Evolutionary conservation across 805 yeast genomes (phyloP), one percentile per base, ranked within the genome.

Genomic region (Nakazawaea molendinolei): DNA sequence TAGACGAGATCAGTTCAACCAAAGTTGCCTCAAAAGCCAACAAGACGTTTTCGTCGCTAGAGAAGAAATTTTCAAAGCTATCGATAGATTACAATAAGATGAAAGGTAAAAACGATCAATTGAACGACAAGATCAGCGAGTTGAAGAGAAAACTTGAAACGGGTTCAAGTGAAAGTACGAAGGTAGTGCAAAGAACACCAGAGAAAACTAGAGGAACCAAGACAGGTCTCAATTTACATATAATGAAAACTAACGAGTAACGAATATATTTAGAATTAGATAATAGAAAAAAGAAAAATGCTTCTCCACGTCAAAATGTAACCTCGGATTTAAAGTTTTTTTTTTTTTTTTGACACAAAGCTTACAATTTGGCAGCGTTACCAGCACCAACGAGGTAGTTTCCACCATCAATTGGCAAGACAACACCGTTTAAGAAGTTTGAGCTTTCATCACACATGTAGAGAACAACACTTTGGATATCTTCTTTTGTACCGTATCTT

Each of bases 321-420:
- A n/a, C n/a, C n/a, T n/a, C n/a, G n/a, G n/a, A n/a, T n/a, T n/a
- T n/a, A n/a, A n/a, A n/a, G n/a, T n/a, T n/a, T n/a, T n/a, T n/a
- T 22, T 22, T 22, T 8, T 8, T 8, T 22, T 12, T 12, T 22
- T 12, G 24, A 25, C 7, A 10, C n/a, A 25, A n/a, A 25, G 8
- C 14, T 8, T 28, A 18, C 18, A 14, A 14, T 19, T 20, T 21
- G 8, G 34, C n/a, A 6, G 16, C n/a, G n/a, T n/a, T n/a, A n/a
- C n/a, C n/a, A 12, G 32, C 22, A n/a, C 49, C 63, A 7, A 61
- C 59, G 34, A 76, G 52, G 44, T 70, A 65, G 15, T 71, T 61
- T 17, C 89, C 90, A 13, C 90, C 90, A 49, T 81, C 89, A 20
- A 81, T 56, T 8, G 86, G 83, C 27, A 82, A 53, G 5, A 79